Percentiles rank a stretch among this genome's conserved stretches.
These are phyloP conservation scores for Phytophthora tentaculata DNA, from an alignment of 352 stramenopile genomes.

Conservation along the genomic window DNA sequence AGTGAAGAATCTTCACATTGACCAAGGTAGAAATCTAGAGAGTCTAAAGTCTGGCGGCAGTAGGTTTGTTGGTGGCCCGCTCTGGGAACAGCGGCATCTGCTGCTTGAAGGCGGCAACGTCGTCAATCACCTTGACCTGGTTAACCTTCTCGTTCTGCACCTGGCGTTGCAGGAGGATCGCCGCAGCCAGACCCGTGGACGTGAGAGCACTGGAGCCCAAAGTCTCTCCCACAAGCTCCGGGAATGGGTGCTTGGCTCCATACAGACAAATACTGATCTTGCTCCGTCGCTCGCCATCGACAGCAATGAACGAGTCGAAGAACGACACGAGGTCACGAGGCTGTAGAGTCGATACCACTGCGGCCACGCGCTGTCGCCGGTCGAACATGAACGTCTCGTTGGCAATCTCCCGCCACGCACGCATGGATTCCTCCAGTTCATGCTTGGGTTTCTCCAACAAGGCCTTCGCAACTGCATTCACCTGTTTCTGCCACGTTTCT, in stretches of 20 bases:
- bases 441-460: slow-evolving; percentile 77
- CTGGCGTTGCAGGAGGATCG: slow-evolving; percentile 47
- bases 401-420: slow-evolving; percentile 71
- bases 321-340: slow-evolving; percentile 58
- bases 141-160: neutral
- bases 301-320: slow-evolving; percentile 64
- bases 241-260: slow-evolving; percentile 57
- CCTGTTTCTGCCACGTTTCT: slow-evolving; percentile 54
- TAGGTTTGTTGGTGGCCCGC: slow-evolving; percentile 26
- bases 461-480: slow-evolving; percentile 65
- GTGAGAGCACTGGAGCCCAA: slow-evolving; percentile 3
- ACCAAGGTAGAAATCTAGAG: neutral
- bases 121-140: slow-evolving; percentile 45
- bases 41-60: slow-evolving; percentile 24
- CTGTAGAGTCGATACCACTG: slow-evolving; percentile 53
- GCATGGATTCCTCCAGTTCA: slow-evolving; percentile 67
- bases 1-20: neutral
- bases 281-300: slow-evolving; percentile 36
- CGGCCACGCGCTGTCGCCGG: slow-evolving; percentile 55
- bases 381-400: slow-evolving; percentile 78
- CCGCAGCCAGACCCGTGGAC: slow-evolving; percentile 37
- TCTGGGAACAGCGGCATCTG: slow-evolving; percentile 75
- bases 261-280: slow-evolving; percentile 68
- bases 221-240: slow-evolving; percentile 31
- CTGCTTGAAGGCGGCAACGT: slow-evolving; percentile 67